A percentile compares a stretch with the other conserved stretches of the same genome.
Conservation (phyloP, 345 rosid genomes). For the Salix exigua region DNA sequence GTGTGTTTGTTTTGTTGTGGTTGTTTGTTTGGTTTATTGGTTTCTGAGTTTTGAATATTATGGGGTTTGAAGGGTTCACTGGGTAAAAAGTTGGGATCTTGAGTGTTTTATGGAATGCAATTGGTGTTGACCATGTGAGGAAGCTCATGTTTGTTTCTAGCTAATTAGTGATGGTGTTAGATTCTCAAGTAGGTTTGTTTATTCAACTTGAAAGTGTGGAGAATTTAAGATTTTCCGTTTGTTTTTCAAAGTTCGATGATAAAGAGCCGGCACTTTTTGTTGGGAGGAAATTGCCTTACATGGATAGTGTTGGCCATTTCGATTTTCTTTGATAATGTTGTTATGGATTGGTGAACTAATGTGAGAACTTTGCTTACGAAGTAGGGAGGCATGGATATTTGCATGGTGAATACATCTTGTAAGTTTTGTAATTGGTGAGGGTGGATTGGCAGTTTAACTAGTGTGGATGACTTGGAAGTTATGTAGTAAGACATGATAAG, state of each 20-base stretch:
- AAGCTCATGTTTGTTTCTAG: not conserved
- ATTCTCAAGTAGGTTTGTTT: not conserved
- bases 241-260: not conserved
- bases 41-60: not conserved
- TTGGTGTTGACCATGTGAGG: not conserved
- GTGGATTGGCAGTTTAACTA: not conserved
- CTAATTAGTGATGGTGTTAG: not conserved
- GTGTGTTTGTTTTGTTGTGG: not conserved
- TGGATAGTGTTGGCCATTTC: not conserved
- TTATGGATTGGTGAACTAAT: not conserved
- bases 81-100: not conserved
- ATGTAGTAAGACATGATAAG: not conserved
- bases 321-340: not conserved
- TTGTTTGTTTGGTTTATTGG: not conserved
- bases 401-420: not conserved
- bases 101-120: not conserved
- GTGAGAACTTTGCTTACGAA: not conserved
- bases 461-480: not conserved
- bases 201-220: not conserved
- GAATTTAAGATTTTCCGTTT: not conserved
- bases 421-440: not conserved
- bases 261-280: not conserved
- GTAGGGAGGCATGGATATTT: not conserved
- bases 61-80: not conserved
- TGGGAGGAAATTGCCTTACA: not conserved